Evolutionary conservation across 179 eudicot genomes (phyloP).

Genomic region (Beta corolliflora): DNA sequence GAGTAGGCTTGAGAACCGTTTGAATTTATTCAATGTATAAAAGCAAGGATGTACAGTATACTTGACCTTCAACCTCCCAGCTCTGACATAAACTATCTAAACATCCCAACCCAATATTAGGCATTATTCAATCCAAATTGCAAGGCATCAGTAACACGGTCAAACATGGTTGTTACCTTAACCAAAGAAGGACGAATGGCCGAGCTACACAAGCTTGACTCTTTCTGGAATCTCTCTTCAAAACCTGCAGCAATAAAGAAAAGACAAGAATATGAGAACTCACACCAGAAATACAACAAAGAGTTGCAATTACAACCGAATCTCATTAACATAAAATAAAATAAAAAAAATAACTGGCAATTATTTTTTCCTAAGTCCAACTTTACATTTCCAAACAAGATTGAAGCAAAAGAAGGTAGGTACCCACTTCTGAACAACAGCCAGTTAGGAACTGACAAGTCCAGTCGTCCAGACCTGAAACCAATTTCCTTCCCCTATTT

Average conservation of each 20-base stretch:
- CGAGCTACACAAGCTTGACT: slow-evolving; percentile 68
- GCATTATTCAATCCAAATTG: neutral
- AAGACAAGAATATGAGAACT: neutral
- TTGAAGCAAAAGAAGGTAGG: no score
- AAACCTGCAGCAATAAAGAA: slow-evolving; percentile 48
- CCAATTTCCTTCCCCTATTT: no score
- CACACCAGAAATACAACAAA: neutral
- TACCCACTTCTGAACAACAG: no score
- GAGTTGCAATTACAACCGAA: neutral
- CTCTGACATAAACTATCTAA: neutral
- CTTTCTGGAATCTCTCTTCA: slow-evolving; percentile 85
- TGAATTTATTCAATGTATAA: neutral
- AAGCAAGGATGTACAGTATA: neutral
- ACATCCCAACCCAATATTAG: neutral
- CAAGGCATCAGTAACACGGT: neutral
- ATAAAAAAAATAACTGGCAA: neutral
- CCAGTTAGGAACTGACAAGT: no score
- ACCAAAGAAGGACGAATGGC: slow-evolving; percentile 77
- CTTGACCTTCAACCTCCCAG: neutral
- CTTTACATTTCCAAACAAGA: neutral
- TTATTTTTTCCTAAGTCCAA: neutral
- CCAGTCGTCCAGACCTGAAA: no score
- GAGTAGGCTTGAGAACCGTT: neutral
- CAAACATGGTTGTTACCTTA: slow-evolving; percentile 43
- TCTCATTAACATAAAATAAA: neutral